Evolutionary conservation across 371 early-diverging fungal genomes (phyloP).

Genomic region (Choanephora cucurbitarum): DNA sequence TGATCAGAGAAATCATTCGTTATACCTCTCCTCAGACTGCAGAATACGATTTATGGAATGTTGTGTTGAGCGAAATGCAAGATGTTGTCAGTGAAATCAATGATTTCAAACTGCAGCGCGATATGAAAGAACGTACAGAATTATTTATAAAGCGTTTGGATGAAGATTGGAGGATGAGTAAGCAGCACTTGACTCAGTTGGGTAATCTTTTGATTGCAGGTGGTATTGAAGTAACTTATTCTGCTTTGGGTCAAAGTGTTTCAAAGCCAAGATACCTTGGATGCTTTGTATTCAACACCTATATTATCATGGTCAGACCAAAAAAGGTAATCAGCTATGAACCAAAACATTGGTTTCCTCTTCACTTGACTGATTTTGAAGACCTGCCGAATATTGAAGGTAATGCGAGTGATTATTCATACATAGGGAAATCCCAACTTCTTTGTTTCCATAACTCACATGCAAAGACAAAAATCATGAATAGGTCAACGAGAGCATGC

Average conservation of each 20-base stretch:
- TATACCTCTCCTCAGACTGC: slow-evolving; percentile 32
- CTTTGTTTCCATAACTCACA: no score
- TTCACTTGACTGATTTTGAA: slow-evolving; percentile 49
- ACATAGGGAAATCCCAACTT: no score
- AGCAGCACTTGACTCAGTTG: slow-evolving; percentile 29
- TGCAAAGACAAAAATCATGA: not conserved
- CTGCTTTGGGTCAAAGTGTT: slow-evolving; percentile 37
- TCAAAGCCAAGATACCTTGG: slow-evolving; percentile 50
- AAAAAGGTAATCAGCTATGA: slow-evolving; percentile 56
- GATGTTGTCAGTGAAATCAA: slow-evolving; percentile 42
- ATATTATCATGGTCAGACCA: slow-evolving; percentile 55
- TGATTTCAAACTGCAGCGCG: slow-evolving; percentile 28
- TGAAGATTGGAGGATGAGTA: slow-evolving; percentile 40
- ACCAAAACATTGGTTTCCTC: slow-evolving; percentile 62
- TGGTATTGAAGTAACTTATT: slow-evolving; percentile 48
- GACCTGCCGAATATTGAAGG: slow-evolving; percentile 47
- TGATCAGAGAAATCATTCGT: slow-evolving; percentile 44
- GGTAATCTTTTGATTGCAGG: slow-evolving; percentile 42
- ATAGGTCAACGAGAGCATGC: slow-evolving; percentile 37
- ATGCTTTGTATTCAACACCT: slow-evolving; percentile 56
- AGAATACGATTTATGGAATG: slow-evolving; percentile 29
- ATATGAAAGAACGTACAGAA: slow-evolving; percentile 39
- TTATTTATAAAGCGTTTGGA: slow-evolving; percentile 43
- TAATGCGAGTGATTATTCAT: no score
- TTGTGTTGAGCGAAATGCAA: slow-evolving; percentile 35